Percentiles rank a stretch among this genome's conserved stretches.
These are phyloP conservation scores for Salix exigua DNA, from an alignment of 345 rosid species.

Conservation along the genomic window DNA sequence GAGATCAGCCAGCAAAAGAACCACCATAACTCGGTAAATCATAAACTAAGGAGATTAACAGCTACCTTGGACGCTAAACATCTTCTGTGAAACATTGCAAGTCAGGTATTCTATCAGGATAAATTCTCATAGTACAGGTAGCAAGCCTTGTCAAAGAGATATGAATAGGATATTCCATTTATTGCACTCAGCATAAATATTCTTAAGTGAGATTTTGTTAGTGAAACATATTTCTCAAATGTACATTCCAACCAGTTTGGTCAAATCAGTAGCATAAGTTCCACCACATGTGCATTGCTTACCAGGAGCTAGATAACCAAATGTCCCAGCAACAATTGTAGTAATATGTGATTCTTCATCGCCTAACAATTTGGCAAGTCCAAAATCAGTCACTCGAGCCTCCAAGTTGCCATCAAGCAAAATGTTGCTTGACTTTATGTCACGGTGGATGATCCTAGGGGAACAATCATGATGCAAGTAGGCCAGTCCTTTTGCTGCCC, in stretches of 20 bases:
- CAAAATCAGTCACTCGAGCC: slow-evolving; percentile 98
- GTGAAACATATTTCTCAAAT: background rate
- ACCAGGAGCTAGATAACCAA: slow-evolving; percentile 99
- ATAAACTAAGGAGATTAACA: slow-evolving; percentile 1
- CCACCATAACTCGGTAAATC: background rate
- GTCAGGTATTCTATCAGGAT: background rate
- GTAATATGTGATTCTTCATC: slow-evolving; percentile 99
- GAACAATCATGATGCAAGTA: slow-evolving; percentile 98
- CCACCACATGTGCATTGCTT: slow-evolving; percentile 18
- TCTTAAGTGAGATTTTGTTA: background rate
- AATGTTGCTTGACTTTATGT: slow-evolving; percentile 96
- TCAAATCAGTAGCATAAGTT: background rate
- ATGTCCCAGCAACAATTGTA: slow-evolving; percentile 98
- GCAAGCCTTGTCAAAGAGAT: background rate
- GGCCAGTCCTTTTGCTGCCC: slow-evolving; percentile 97
- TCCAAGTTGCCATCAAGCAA: slow-evolving; percentile 92
- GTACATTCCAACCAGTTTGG: background rate
- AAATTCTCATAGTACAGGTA: background rate
- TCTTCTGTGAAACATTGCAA: background rate
- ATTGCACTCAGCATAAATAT: background rate
- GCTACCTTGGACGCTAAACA: background rate
- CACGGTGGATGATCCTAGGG: slow-evolving; percentile 98
- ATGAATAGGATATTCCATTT: background rate
- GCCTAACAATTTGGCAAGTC: slow-evolving; percentile 89
- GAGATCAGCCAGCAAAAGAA: slow-evolving; percentile 6